These are phyloP conservation scores for Talaromyces sp. DNA, from an alignment of 2,329 filamentous ascomycete species.

Conservation along the genomic window DNA sequence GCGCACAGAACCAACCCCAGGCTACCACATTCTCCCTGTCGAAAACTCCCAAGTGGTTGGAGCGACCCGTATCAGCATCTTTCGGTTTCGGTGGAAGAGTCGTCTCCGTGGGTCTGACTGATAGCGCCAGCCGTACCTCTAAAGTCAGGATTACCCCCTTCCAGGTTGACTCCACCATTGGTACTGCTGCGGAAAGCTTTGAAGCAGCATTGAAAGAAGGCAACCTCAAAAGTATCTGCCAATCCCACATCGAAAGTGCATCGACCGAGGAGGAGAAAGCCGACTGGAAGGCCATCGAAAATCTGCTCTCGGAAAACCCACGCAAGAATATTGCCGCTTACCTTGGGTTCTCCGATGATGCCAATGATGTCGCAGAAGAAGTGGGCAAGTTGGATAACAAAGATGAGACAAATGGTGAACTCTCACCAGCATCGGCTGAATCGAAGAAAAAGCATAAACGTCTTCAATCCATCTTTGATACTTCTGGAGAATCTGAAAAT, in stretches of 20 bases:
- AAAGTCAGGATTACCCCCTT: slow-evolving; percentile 84
- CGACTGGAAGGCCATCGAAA: slow-evolving; percentile 93
- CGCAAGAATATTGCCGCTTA: slow-evolving; percentile 82
- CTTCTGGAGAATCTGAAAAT: slow-evolving; percentile 69
- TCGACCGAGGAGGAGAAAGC: slow-evolving; percentile 88
- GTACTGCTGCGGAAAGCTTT: slow-evolving; percentile 80
- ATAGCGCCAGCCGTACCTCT: slow-evolving; percentile 66
- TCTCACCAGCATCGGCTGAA: slow-evolving; percentile 51
- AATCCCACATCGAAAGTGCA: slow-evolving; percentile 71
- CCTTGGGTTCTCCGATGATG: slow-evolving; percentile 73
- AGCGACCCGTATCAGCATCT: slow-evolving; percentile 78
- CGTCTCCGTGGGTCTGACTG: slow-evolving; percentile 65
- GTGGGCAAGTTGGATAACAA: slow-evolving; percentile 43
- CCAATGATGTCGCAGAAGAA: slow-evolving; percentile 51
- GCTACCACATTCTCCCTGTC: slow-evolving; percentile 81
- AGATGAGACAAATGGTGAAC: slow-evolving; percentile 46
- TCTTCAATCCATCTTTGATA: slow-evolving; percentile 78
- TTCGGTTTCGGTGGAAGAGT: slow-evolving; percentile 97
- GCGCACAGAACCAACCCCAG: slow-evolving; percentile 87
- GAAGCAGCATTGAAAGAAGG: slow-evolving; percentile 77
- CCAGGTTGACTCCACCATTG: slow-evolving; percentile 80
- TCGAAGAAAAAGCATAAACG: slow-evolving; percentile 57
- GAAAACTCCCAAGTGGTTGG: slow-evolving; percentile 86
- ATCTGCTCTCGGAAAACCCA: slow-evolving; percentile 80
- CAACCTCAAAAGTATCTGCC: slow-evolving; percentile 75